Evolutionary conservation across 139 green algal genomes (phyloP).

Genomic region (Picochlorum costavermella): DNA sequence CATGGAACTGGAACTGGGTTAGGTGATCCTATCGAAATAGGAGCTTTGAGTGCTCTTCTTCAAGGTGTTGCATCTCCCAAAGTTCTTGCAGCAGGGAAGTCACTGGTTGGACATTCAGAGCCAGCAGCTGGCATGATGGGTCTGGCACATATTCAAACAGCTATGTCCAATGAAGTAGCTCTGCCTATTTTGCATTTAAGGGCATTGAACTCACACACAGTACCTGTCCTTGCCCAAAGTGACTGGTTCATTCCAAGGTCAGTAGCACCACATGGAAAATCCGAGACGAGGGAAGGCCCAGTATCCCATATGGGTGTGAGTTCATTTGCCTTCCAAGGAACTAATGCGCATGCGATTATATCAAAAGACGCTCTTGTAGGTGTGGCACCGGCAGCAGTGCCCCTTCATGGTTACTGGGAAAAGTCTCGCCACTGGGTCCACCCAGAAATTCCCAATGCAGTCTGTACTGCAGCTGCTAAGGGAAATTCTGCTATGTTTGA

Average conservation of each 20-base stretch:
- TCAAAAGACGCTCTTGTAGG: not conserved
- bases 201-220: conserved; percentile 24
- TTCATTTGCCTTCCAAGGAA: conserved; percentile 79
- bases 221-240: not conserved
- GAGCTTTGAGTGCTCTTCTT: conserved; percentile 37
- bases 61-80: conserved; percentile 6
- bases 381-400: not conserved
- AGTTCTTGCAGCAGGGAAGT: conserved; percentile 35
- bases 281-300: not conserved
- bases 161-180: not conserved
- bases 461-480: not conserved
- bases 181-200: conserved; percentile 25
- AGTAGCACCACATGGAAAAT: conserved; percentile 9
- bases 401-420: conserved; percentile 17
- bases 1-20: conserved; percentile 65
- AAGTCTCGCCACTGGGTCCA: conserved; percentile 35
- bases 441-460: conserved; percentile 1
- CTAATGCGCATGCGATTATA: conserved; percentile 62
- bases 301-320: conserved; percentile 40
- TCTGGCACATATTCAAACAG: conserved; percentile 19
- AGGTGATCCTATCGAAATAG: conserved; percentile 80
- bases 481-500: conserved; percentile 12
- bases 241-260: conserved; percentile 31
- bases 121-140: conserved; percentile 34
- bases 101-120: conserved; percentile 43